These are phyloP conservation scores for Salinomyces thailandicus DNA, from an alignment of 2,329 filamentous ascomycete genomes.

Conservation along the genomic window DNA sequence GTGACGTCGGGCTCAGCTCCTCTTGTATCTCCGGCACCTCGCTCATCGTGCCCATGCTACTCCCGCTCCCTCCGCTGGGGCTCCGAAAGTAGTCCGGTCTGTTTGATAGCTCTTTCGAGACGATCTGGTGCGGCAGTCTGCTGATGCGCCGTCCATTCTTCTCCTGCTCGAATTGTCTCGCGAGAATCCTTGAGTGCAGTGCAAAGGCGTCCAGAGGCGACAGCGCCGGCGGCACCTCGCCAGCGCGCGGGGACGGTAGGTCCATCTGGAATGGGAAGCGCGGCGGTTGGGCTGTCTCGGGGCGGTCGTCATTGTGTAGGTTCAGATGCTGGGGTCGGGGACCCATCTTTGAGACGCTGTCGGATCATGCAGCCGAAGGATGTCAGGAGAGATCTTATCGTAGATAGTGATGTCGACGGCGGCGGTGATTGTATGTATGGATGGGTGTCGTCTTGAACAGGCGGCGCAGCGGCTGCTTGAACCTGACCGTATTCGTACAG, in stretches of 20 bases:
- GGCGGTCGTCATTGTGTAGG: conserved; percentile 9
- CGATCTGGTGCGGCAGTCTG: conserved; percentile 70
- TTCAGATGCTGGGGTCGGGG: conserved; percentile 19
- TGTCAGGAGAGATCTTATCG: too few species aligned
- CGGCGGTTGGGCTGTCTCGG: conserved; percentile 10
- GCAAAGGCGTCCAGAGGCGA: conserved; percentile 95
- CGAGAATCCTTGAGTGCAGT: conserved; percentile 76
- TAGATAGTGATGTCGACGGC: too few species aligned
- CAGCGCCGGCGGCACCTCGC: conserved; percentile 68
- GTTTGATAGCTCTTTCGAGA: conserved; percentile 69
- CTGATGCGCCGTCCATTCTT: conserved; percentile 70
- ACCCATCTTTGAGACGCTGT: conserved; percentile 14
- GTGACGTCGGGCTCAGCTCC: conserved; percentile 28
- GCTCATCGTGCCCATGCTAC: conserved; percentile 24
- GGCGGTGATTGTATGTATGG: too few species aligned
- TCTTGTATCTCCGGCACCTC: conserved; percentile 28
- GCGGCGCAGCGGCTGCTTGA: too few species aligned
- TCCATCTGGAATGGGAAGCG: conserved; percentile 22
- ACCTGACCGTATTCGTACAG: too few species aligned
- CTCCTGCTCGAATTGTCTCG: conserved; percentile 73
- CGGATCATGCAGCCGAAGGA: neutral
- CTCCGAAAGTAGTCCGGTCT: conserved; percentile 73
- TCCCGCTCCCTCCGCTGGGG: conserved; percentile 46
- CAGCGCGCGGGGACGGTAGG: conserved; percentile 40
- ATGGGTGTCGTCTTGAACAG: too few species aligned